These are phyloP conservation scores for Cyclotella cryptica DNA, from an alignment of 108 stramenopile species.

Conservation along the genomic window DNA sequence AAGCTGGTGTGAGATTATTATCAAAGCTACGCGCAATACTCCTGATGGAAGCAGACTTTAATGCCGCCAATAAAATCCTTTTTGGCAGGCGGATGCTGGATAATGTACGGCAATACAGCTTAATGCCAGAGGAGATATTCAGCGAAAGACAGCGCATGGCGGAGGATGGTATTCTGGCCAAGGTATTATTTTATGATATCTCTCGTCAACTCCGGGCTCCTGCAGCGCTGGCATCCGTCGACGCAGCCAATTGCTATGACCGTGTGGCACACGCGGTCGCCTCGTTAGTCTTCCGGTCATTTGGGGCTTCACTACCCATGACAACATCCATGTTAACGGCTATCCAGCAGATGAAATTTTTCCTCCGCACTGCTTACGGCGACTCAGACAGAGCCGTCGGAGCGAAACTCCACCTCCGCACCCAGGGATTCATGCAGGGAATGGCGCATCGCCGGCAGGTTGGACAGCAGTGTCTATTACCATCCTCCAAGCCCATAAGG, in stretches of 20 bases:
- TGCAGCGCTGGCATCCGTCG: slow-evolving; percentile 14
- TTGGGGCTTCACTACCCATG: background rate
- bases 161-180: slow-evolving; percentile 17
- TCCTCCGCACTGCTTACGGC: background rate
- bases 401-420: background rate
- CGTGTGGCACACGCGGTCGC: slow-evolving; percentile 18
- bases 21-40: slow-evolving; percentile 23
- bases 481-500: slow-evolving; percentile 6
- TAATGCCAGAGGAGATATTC: slow-evolving; percentile 32
- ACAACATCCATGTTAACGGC: background rate
- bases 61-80: slow-evolving; percentile 12
- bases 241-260: slow-evolving; percentile 33
- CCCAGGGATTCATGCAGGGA: slow-evolving; percentile 24
- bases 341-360: slow-evolving; percentile 26
- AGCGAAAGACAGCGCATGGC: slow-evolving; percentile 14
- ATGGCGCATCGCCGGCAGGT: background rate
- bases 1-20: background rate
- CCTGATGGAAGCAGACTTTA: slow-evolving; percentile 38
- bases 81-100: slow-evolving; percentile 24
- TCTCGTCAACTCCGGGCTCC: background rate
- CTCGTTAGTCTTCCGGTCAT: slow-evolving; percentile 1
- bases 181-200: slow-evolving; percentile 4
- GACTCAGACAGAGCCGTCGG: slow-evolving; percentile 14
- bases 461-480: slow-evolving; percentile 13
- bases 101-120: background rate